phyloP scores from a whole-genome alignment of 306 rosid genomes.

The Castanospermum australe region DNA sequence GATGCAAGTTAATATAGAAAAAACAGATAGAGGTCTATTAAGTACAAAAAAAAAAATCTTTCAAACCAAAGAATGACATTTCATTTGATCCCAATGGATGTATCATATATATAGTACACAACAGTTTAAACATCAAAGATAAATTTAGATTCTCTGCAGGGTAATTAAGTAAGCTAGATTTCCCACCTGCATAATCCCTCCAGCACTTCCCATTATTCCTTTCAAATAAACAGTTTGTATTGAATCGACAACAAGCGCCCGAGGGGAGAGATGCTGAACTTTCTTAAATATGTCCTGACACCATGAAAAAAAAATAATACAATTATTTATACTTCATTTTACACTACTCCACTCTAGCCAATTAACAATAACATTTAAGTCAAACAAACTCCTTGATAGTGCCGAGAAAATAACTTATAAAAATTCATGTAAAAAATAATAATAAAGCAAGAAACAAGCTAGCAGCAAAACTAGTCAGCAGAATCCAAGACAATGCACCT shows the following conservation, averaged over 20 bases:
- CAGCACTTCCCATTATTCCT: slow-evolving; percentile 88
- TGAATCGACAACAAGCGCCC: slow-evolving; percentile 80
- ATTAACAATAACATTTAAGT: not conserved
- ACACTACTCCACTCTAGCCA: not conserved
- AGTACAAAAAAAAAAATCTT: not conserved
- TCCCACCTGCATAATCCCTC: slow-evolving; percentile 74
- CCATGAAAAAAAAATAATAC: slow-evolving; percentile 8
- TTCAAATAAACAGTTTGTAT: slow-evolving; percentile 89
- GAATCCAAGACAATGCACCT: slow-evolving; percentile 49
- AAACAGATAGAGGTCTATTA: not conserved
- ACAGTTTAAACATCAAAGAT: not conserved
- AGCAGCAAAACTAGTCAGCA: not conserved
- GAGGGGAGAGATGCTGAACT: slow-evolving; percentile 69
- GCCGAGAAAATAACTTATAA: not conserved
- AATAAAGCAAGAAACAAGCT: not conserved
- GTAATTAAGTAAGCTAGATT: not conserved
- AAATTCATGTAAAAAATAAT: slow-evolving; percentile 5
- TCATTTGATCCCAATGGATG: not conserved
- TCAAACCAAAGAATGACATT: not conserved
- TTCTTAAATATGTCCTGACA: slow-evolving; percentile 82
- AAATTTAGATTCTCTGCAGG: not conserved
- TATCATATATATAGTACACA: too few species aligned
- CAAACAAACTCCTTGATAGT: not conserved
- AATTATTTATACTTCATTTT: slow-evolving; percentile 8
- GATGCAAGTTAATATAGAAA: not conserved